Conservation (phyloP, 2,329 filamentous ascomycete species). For the Microcyclospora pomicola region DNA sequence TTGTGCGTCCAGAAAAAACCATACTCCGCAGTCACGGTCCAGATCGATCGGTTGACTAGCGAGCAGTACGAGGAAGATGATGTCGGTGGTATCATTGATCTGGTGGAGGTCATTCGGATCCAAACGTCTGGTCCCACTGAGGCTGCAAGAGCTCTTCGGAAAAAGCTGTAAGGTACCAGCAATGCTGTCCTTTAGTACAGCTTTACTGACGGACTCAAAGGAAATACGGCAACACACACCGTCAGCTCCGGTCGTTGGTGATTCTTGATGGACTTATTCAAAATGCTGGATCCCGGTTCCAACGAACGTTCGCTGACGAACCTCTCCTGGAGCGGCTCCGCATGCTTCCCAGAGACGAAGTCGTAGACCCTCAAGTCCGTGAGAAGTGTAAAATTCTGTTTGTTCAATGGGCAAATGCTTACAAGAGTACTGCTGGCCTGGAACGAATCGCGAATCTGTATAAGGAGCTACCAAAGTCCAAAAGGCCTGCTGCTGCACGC, state of each 20-base stretch:
- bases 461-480: conserved; percentile 49
- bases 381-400: conserved; percentile 82
- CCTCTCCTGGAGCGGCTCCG: conserved; percentile 81
- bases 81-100: conserved; percentile 77
- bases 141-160: conserved; percentile 80
- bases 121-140: conserved; percentile 77
- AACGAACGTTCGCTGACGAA: conserved; percentile 78
- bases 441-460: conserved; percentile 69
- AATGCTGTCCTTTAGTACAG: not conserved
- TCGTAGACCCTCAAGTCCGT: conserved; percentile 74
- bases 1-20: conserved; percentile 54
- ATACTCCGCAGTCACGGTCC: conserved; percentile 85
- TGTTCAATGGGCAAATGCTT: conserved; percentile 69
- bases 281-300: conserved; percentile 79
- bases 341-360: conserved; percentile 69
- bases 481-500: conserved; percentile 53
- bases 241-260: conserved; percentile 75
- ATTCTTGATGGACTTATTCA: conserved; percentile 89
- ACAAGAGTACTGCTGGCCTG: conserved; percentile 68
- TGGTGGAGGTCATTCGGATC: conserved; percentile 86
- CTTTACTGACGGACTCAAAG: conserved; percentile 25
- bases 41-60: conserved; percentile 78
- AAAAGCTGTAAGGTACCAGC: conserved; percentile 57
- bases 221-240: conserved; percentile 91
- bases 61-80: conserved; percentile 87